Evolutionary conservation across 1,284 basidiomycete genomes (phyloP).

Genomic region (Trichosporon faecale): DNA sequence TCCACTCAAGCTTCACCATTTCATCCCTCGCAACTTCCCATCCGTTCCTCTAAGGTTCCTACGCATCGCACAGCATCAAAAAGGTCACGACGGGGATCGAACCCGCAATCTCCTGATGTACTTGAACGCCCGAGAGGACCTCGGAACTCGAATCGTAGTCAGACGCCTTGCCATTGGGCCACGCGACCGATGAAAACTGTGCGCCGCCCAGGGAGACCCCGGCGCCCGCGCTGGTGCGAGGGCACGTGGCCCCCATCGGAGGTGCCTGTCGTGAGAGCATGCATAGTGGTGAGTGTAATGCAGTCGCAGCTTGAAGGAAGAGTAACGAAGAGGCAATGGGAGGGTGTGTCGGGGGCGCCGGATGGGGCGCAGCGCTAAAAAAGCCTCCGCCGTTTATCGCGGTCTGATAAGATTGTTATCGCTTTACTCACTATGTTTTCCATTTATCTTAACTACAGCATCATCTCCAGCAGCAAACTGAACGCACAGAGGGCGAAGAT

Average conservation of each 20-base stretch:
- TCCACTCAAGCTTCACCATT: no score
- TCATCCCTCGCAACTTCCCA: not conserved
- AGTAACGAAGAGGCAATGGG: no score
- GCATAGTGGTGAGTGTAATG: not conserved
- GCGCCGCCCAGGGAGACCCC: not conserved
- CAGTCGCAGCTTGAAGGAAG: no score
- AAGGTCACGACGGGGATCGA: slow-evolving; percentile 5
- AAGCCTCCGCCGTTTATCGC: not conserved
- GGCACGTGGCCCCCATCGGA: not conserved
- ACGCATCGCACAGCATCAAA: not conserved
- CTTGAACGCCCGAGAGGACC: not conserved
- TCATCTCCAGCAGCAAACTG: not conserved
- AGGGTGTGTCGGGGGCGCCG: not conserved
- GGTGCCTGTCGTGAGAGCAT: not conserved
- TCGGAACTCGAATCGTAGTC: not conserved
- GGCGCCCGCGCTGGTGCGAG: not conserved
- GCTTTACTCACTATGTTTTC: not conserved
- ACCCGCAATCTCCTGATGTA: slow-evolving; percentile 3
- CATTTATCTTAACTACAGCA: no score
- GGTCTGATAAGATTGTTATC: not conserved
- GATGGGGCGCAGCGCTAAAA: not conserved
- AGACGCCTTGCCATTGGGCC: slow-evolving; percentile 1
- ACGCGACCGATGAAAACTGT: not conserved
- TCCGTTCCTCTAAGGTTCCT: not conserved
- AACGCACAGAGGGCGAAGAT: not conserved